Evolutionary conservation across 1,284 basidiomycete genomes (phyloP), one percentile per base, ranked within the genome.

Genomic region (Xerocomus nothofagi): DNA sequence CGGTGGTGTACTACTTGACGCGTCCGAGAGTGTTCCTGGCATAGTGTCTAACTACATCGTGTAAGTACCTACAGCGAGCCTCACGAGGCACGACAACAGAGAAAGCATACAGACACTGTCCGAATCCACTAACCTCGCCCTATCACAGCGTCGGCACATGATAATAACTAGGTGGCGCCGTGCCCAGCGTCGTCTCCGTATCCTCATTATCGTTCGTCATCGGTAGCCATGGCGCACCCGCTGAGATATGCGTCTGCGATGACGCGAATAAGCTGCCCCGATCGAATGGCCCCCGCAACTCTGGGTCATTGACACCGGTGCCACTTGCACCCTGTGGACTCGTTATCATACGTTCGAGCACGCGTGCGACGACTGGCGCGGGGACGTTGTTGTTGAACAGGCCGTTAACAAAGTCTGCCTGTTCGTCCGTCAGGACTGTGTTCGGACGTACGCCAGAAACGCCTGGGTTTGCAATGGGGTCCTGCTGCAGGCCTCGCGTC

Each of bases 331-430:
- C 51, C 8, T 46, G 57, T 17, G 57, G 54, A 12, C 53, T 57
- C 12, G 53, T 47, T 1, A 66, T 24, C 64, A 66, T 66, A 23
- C 64, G 55, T 31, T 65, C 60, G 2, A 66, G 45, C 23, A 64
- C 57, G 1, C 60, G 51, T 12, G 62, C 62, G 15, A 66, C 44
- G 37, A 58, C 64, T 1, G 62, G 54, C 21, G 50, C 64, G 5
- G 62, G 62, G 12, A 64, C 57, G 38, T 65, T 60, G 44, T 49
- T 50, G 24, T 51, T 55, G 33, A 53, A 51, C 26, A 53, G 31
- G 38, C 51, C 41, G 8, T 56, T 53, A 1, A 58, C 58, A 51
- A 61, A 63, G 55, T 56, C 61, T 6, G 54, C 55, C 32, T 57
- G 62, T 17, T 53, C 47, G 39, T 65, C 53, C 29, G 62, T 63